phyloP scores from a whole-genome alignment of 2,329 filamentous ascomycete species.

The Aspergillus sp. region DNA sequence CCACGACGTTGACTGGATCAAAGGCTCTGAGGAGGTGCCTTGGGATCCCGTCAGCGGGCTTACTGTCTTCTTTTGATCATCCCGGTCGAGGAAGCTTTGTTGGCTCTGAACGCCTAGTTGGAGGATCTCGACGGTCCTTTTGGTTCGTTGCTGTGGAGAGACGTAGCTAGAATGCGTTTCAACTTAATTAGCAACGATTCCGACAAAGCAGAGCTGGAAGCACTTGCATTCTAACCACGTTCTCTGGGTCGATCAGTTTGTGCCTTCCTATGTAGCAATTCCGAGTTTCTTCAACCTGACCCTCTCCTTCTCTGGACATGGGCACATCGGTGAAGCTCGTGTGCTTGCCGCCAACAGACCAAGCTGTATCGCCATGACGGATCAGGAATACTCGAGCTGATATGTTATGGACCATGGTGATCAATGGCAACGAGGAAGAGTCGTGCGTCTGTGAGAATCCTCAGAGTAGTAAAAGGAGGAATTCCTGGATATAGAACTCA shows the following conservation, averaged over 20 bases:
- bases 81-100: conserved; percentile 6
- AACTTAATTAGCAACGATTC: not conserved
- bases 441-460: not conserved
- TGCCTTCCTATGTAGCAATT: conserved; percentile 1
- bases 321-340: conserved; percentile 6
- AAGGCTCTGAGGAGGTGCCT: not conserved
- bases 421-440: not conserved
- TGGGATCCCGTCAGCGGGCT: not conserved
- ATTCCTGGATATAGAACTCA: no score
- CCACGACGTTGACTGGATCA: conserved; percentile 45
- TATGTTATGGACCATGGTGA: not conserved
- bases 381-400: conserved; percentile 11
- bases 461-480: no score
- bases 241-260: conserved; percentile 6
- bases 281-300: conserved; percentile 1
- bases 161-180: conserved; percentile 4
- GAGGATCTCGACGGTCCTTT: conserved; percentile 9
- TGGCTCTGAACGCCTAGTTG: conserved; percentile 6
- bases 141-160: conserved; percentile 6
- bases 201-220: not conserved
- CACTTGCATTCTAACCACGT: conserved; percentile 5
- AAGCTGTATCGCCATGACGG: conserved; percentile 12
- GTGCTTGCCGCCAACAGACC: conserved; percentile 9
- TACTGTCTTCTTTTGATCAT: not conserved
- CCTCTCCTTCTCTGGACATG: conserved; percentile 5